A percentile compares a stretch with the other conserved stretches of the same genome.
Conservation (phyloP, 371 early-diverging fungal species). For the Coemansia sp. region DNA sequence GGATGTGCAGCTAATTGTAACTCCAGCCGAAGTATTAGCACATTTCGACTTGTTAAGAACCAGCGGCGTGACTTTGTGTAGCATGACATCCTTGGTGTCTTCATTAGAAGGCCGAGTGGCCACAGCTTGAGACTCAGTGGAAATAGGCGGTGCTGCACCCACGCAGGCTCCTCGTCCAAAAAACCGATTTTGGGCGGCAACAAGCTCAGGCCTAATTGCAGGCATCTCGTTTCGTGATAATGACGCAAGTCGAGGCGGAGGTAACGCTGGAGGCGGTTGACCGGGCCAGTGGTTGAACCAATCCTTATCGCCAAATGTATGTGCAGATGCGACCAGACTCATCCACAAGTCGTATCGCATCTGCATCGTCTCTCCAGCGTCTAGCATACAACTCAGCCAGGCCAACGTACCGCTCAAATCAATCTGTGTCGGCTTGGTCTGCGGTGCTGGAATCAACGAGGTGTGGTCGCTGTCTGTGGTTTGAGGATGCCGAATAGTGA, state of each 20-base stretch:
- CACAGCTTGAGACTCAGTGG: not conserved
- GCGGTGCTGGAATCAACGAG: not conserved
- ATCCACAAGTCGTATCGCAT: slow-evolving; percentile 36
- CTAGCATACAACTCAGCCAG: slow-evolving; percentile 20
- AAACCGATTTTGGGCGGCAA: not conserved
- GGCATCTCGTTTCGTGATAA: not conserved
- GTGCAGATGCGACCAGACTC: slow-evolving; percentile 23
- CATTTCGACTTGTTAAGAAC: not conserved
- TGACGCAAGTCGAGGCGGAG: not conserved
- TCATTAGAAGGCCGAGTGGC: not conserved
- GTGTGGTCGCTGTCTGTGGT: not conserved
- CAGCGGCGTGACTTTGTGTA: not conserved
- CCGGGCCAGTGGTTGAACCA: slow-evolving; percentile 42
- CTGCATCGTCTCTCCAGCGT: slow-evolving; percentile 26
- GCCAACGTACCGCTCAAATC: slow-evolving; percentile 34
- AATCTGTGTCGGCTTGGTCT: not conserved
- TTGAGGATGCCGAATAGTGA: slow-evolving; percentile 5
- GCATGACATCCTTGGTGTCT: not conserved
- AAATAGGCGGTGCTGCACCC: not conserved
- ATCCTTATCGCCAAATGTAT: not conserved
- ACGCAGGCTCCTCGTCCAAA: not conserved
- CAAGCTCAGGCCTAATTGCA: not conserved
- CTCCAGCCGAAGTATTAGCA: not conserved
- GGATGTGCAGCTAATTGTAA: not conserved
- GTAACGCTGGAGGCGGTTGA: slow-evolving; percentile 10